phyloP scores from a whole-genome alignment of 1,139 yeast species.

The Candida sanyaensis region DNA sequence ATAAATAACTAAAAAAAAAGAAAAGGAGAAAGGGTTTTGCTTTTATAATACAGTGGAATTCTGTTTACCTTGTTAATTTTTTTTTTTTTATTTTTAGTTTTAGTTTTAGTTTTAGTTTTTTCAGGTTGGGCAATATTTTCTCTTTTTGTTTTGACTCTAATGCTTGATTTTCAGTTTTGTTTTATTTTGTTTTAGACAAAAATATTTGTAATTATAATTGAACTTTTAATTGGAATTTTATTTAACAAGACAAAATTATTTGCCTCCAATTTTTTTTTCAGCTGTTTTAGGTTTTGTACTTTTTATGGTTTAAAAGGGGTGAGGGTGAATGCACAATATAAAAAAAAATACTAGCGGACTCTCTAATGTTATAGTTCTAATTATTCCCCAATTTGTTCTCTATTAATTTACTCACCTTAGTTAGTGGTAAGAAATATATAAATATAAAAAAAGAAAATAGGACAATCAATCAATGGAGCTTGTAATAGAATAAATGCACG shows the following conservation, averaged over 20 bases:
- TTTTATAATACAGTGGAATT: neutral
- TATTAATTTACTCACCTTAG: too few relatives aligned
- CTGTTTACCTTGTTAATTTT: neutral
- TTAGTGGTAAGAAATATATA: neutral
- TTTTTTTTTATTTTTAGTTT: neutral
- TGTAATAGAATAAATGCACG: too few relatives aligned
- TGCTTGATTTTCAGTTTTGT: neutral
- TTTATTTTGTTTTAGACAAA: neutral
- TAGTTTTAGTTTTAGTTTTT: neutral
- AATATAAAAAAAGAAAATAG: neutral
- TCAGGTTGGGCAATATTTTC: neutral
- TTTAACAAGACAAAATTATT: neutral
- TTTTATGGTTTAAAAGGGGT: conserved; percentile 2
- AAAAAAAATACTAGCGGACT: too few relatives aligned
- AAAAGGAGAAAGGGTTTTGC: conserved; percentile 1
- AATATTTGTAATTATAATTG: conserved; percentile 5
- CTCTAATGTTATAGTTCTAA: neutral
- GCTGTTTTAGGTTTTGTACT: neutral
- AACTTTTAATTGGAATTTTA: conserved; percentile 2
- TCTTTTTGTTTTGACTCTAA: neutral
- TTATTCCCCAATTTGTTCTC: too few relatives aligned
- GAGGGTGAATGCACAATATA: neutral
- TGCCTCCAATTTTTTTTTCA: neutral
- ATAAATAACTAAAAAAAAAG: neutral
- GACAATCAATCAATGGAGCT: neutral